Evolutionary conservation across 2,329 filamentous ascomycete genomes (phyloP).

Genomic region (Colletotrichum australisinense): DNA sequence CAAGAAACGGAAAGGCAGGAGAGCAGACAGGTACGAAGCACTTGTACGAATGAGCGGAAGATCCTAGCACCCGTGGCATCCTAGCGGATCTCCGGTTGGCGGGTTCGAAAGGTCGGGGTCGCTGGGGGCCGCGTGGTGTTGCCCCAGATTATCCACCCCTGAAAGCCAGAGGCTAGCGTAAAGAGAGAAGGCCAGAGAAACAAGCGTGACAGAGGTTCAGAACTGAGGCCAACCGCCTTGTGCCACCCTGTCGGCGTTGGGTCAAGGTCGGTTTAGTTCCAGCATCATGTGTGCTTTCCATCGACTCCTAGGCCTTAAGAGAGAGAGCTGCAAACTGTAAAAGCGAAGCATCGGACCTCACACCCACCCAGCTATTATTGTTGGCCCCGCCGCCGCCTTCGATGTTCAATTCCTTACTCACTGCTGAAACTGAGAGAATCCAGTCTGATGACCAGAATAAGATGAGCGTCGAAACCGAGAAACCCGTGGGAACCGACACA

Average conservation of each 20-base stretch:
- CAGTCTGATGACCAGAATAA: not conserved
- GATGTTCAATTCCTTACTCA: not conserved
- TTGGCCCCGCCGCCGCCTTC: not conserved
- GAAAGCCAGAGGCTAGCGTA: not conserved
- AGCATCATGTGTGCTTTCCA: not conserved
- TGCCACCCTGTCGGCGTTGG: slow-evolving; percentile 6
- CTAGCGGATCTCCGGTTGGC: slow-evolving; percentile 27
- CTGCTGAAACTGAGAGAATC: not conserved
- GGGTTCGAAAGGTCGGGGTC: not conserved
- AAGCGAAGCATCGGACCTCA: not conserved
- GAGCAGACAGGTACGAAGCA: not conserved
- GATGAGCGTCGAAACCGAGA: not conserved
- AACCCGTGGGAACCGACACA: not conserved
- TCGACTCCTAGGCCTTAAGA: not conserved
- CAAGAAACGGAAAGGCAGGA: not conserved
- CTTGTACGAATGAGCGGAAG: slow-evolving; percentile 22
- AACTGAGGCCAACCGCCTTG: slow-evolving; percentile 28
- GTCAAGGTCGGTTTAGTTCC: not conserved
- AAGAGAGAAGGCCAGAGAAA: not conserved
- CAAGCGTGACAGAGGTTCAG: not conserved
- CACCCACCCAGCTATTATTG: not conserved
- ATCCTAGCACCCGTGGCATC: slow-evolving; percentile 24
- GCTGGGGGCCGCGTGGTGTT: slow-evolving; percentile 24
- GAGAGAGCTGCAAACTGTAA: not conserved
- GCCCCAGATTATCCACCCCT: slow-evolving; percentile 32